phyloP scores from a whole-genome alignment of 176 grass and related monocot species.

The Echinochloa phyllopogon region DNA sequence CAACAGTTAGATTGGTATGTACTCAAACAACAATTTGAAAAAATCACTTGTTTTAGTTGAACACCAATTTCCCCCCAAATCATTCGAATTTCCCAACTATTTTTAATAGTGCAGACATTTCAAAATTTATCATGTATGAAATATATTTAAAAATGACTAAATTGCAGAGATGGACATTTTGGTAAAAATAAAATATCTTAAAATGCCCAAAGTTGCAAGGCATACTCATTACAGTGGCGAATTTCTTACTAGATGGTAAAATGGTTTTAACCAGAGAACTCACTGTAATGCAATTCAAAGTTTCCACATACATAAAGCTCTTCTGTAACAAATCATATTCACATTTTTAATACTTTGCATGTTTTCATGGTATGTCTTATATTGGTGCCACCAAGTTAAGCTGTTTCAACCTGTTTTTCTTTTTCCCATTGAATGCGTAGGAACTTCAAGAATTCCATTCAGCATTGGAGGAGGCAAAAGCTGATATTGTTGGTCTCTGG shows the following conservation, averaged over 20 bases:
- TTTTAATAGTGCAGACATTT: neutral
- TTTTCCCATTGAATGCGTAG: slow-evolving; percentile 50
- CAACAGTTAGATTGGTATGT: slow-evolving; percentile 87
- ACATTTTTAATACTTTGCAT: slow-evolving; percentile 13
- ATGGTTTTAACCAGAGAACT: slow-evolving; percentile 1
- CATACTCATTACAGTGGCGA: neutral
- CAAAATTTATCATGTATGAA: slow-evolving; percentile 15
- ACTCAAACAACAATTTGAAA: neutral
- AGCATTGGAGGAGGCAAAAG: slow-evolving; percentile 96
- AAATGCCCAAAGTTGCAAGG: slow-evolving; percentile 9
- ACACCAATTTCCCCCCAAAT: neutral
- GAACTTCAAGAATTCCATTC: slow-evolving; percentile 95
- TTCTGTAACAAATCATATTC: neutral
- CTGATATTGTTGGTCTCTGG: slow-evolving; percentile 99
- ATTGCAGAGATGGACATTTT: neutral
- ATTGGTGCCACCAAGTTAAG: slow-evolving; percentile 19
- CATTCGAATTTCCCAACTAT: neutral
- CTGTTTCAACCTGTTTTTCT: slow-evolving; percentile 3
- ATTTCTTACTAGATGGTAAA: neutral
- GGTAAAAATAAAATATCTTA: neutral
- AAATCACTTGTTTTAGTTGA: neutral
- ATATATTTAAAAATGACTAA: neutral
- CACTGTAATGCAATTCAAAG: neutral
- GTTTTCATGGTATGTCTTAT: neutral
- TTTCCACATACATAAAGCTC: neutral